These are phyloP conservation scores for Aspergillus fijiensis DNA, from an alignment of 2,329 filamentous ascomycete genomes.

Conservation along the genomic window DNA sequence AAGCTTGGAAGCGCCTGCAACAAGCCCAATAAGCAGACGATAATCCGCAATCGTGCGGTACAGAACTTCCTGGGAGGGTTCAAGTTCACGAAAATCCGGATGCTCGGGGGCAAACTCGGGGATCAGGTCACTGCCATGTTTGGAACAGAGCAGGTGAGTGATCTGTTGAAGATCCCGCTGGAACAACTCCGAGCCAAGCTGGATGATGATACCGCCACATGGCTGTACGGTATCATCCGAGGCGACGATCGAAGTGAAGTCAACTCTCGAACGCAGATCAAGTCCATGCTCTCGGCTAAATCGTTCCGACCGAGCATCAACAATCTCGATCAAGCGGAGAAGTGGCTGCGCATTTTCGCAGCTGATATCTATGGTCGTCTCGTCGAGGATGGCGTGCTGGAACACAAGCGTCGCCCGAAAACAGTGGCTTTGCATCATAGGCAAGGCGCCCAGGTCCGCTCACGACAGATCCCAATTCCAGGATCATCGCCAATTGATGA, in stretches of 20 bases:
- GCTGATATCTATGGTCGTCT: conserved; percentile 88
- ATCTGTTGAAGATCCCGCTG: conserved; percentile 69
- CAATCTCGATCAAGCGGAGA: conserved; percentile 70
- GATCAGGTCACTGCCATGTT: conserved; percentile 81
- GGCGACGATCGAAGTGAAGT: conserved; percentile 87
- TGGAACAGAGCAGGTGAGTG: conserved; percentile 73
- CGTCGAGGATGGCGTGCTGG: conserved; percentile 84
- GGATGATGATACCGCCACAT: conserved; percentile 79
- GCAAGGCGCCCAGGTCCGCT: conserved; percentile 69
- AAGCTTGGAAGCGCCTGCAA: conserved; percentile 89
- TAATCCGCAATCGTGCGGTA: conserved; percentile 83
- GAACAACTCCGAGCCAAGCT: conserved; percentile 75
- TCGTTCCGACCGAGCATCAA: conserved; percentile 86
- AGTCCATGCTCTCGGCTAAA: conserved; percentile 96
- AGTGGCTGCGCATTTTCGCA: conserved; percentile 87
- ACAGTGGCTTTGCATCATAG: conserved; percentile 83
- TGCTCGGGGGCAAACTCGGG: conserved; percentile 91
- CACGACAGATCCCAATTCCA: conserved; percentile 74
- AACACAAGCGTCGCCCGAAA: conserved; percentile 81
- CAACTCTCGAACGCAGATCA: conserved; percentile 87
- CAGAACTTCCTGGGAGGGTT: conserved; percentile 76
- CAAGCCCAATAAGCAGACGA: conserved; percentile 91
- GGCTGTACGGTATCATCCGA: conserved; percentile 81
- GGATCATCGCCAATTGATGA: conserved; percentile 73
- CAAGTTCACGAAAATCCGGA: conserved; percentile 93